Evolutionary conservation across 1,284 basidiomycete genomes (phyloP).

Genomic region (Ganoderma resinaceum): DNA sequence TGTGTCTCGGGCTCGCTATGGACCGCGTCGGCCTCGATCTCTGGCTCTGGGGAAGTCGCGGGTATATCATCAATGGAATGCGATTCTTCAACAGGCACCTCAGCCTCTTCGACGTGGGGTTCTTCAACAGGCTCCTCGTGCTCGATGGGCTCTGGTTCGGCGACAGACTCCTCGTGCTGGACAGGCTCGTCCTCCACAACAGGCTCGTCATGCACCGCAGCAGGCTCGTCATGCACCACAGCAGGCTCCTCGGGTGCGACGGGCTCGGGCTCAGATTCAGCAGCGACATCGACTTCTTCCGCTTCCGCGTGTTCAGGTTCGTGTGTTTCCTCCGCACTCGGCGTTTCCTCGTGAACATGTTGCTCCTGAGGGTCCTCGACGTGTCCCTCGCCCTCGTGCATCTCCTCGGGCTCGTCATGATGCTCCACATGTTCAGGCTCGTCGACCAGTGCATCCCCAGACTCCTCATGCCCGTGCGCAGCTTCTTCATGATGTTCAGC

Average conservation of each 20-base stretch:
- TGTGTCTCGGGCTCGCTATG: slow-evolving; percentile 31
- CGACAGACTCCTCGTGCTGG: background rate
- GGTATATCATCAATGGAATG: slow-evolving; percentile 14
- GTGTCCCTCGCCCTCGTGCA: slow-evolving; percentile 22
- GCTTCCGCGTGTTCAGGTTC: slow-evolving; percentile 2
- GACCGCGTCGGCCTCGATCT: slow-evolving; percentile 32
- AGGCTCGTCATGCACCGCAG: slow-evolving; percentile 12
- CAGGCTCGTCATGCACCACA: slow-evolving; percentile 7
- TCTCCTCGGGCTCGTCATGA: slow-evolving; percentile 29
- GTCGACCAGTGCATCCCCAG: slow-evolving; percentile 24
- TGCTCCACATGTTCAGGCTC: slow-evolving; percentile 27
- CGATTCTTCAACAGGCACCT: slow-evolving; percentile 14
- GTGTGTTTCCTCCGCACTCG: background rate
- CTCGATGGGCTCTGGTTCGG: background rate
- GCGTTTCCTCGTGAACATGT: background rate
- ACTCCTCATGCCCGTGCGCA: slow-evolving; percentile 29
- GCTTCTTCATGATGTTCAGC: slow-evolving; percentile 16
- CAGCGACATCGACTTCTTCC: slow-evolving; percentile 1
- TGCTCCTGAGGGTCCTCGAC: slow-evolving; percentile 14
- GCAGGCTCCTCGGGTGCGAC: slow-evolving; percentile 4
- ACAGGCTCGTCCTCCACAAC: background rate
- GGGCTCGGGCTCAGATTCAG: slow-evolving; percentile 18
- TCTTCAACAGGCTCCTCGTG: slow-evolving; percentile 14
- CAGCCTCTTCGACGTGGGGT: slow-evolving; percentile 14
- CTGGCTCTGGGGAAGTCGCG: slow-evolving; percentile 26